Evolutionary conservation across 2,329 filamentous ascomycete genomes (phyloP).

Genomic region (Tolypocladium guangdongense): DNA sequence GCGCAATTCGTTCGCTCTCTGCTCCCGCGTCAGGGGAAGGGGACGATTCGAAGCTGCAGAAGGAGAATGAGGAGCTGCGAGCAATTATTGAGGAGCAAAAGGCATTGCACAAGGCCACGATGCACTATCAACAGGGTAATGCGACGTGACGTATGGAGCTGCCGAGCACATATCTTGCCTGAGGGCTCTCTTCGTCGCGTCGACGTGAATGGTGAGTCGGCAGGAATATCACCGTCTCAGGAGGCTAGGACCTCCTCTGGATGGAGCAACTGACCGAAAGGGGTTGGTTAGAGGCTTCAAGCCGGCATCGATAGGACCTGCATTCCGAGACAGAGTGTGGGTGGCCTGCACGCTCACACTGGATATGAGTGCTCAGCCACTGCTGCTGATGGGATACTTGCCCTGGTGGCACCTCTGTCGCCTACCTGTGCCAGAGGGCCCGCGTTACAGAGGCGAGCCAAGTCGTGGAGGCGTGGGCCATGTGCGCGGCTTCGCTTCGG

Average conservation of each 20-base stretch:
- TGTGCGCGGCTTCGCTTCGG: no score
- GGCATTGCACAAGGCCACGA: constrained; percentile 12
- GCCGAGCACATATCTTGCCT: background rate
- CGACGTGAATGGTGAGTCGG: background rate
- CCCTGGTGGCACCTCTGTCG: background rate
- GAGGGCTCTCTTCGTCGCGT: background rate
- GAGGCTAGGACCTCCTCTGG: background rate
- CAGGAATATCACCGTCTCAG: background rate
- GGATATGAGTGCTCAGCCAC: no score
- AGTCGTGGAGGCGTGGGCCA: background rate
- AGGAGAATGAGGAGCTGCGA: constrained; percentile 33
- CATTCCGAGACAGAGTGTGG: background rate
- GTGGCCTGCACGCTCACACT: background rate
- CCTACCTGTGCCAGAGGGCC: no score
- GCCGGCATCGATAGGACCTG: background rate
- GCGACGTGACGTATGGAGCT: background rate
- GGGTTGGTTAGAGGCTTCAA: background rate
- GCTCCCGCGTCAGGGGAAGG: constrained; percentile 11
- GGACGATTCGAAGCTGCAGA: constrained; percentile 12
- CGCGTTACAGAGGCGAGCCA: background rate
- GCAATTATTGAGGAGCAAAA: constrained; percentile 33
- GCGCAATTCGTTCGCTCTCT: constrained; percentile 35
- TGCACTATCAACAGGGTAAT: constrained; percentile 2
- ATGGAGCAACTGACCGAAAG: background rate
- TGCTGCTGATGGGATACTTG: background rate